Evolutionary conservation across 2,329 filamentous ascomycete species (phyloP).

Genomic region (Botryotinia calthae): DNA sequence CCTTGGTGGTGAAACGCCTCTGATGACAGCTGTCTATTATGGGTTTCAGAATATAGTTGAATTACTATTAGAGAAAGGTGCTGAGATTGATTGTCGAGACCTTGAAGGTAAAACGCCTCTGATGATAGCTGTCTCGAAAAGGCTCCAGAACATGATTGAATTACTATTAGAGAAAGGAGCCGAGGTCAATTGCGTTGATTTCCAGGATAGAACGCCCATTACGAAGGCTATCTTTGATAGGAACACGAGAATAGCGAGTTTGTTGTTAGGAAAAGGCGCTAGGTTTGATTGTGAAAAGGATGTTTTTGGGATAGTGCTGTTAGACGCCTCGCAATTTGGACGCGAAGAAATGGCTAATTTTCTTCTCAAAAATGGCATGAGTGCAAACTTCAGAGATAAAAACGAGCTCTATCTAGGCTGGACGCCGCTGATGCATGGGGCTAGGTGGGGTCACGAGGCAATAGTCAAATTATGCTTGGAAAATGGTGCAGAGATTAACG

Average conservation of each 20-base stretch:
- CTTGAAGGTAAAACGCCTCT: too few relatives aligned
- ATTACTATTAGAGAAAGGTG: slow-evolving; percentile 14
- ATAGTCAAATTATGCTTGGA: neutral
- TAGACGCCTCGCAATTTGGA: neutral
- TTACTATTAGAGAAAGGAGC: neutral
- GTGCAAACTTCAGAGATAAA: too few relatives aligned
- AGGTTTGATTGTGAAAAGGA: neutral
- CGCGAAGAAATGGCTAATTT: neutral
- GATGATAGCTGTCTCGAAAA: neutral
- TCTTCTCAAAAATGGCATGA: neutral
- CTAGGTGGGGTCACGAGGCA: neutral
- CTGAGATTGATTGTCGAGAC: neutral
- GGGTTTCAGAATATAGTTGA: too few relatives aligned
- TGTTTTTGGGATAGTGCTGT: too few relatives aligned
- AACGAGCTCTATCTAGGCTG: neutral
- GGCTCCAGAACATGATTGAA: accelerated
- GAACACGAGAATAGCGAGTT: neutral
- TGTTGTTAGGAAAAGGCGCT: neutral
- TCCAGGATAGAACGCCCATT: slow-evolving; percentile 23
- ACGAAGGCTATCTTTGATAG: neutral
- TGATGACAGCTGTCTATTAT: too few relatives aligned
- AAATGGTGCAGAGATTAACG: neutral
- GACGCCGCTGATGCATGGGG: neutral
- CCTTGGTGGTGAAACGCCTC: too few relatives aligned
- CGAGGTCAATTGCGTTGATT: neutral